phyloP scores from a whole-genome alignment of 208 protist genomes.

The Histomonas meleagridis region DNA sequence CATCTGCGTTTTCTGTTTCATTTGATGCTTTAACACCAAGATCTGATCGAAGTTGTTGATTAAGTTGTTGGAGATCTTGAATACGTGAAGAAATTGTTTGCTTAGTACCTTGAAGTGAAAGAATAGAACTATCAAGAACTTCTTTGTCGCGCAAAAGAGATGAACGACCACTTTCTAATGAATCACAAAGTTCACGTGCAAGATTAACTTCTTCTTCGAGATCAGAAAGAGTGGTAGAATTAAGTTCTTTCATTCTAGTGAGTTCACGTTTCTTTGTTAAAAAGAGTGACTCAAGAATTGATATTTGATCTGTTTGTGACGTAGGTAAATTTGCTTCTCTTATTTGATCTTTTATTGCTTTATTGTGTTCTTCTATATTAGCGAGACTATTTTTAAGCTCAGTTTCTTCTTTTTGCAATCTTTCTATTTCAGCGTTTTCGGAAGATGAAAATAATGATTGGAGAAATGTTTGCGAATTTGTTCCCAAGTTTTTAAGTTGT shows the following conservation, averaged over 20 bases:
- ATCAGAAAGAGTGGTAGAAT: background rate
- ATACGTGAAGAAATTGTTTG: background rate
- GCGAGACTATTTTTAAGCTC: background rate
- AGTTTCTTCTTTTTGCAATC: background rate
- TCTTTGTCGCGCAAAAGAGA: background rate
- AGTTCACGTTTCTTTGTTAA: slow-evolving; percentile 21
- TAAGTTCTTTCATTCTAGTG: background rate
- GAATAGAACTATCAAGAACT: background rate
- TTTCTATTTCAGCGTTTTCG: background rate
- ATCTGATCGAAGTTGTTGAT: background rate
- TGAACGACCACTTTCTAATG: background rate
- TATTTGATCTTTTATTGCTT: background rate
- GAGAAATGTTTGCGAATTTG: background rate
- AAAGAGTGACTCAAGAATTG: background rate
- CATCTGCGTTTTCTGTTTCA: background rate
- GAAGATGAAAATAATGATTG: background rate
- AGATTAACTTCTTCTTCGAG: slow-evolving; percentile 16
- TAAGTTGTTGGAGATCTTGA: background rate
- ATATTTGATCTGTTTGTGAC: background rate
- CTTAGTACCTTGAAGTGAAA: background rate
- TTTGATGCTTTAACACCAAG: background rate
- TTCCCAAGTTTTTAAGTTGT: background rate
- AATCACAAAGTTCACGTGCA: background rate
- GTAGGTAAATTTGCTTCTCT: background rate
- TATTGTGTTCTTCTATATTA: background rate